Percentiles rank a stretch among this genome's conserved stretches.
Conservation (phyloP, 2,329 filamentous ascomycete genomes). For the Neoscytalidium dimidiatum region DNA sequence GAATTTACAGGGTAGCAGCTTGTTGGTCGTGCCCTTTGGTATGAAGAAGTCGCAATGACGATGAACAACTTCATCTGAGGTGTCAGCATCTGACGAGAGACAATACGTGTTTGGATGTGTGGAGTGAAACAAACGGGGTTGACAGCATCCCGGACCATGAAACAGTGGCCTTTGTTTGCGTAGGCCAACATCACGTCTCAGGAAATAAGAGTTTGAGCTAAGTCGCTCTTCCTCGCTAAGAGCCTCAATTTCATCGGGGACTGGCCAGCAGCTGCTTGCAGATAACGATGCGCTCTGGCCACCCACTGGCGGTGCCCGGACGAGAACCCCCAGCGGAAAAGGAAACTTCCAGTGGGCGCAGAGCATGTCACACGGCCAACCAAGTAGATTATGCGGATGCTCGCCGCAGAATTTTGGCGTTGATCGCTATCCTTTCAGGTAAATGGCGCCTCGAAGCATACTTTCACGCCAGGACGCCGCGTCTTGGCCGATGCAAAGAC, state of each 20-base stretch:
- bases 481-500: neutral
- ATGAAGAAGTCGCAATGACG: no score
- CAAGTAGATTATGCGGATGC: neutral
- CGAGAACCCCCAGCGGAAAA: no score
- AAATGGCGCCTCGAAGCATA: neutral
- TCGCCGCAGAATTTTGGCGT: neutral
- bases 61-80: no score
- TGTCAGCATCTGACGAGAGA: neutral
- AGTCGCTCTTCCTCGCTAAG: no score
- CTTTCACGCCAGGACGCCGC: neutral
- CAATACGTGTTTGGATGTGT: neutral
- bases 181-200: neutral
- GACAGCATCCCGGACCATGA: neutral
- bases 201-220: neutral
- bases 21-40: no score
- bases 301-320: no score
- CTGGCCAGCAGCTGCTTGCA: no score
- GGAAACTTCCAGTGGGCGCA: no score
- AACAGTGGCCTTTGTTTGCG: neutral
- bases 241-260: no score
- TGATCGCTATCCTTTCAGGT: neutral
- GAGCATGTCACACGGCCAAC: neutral
- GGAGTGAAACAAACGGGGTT: neutral
- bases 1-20: neutral
- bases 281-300: no score